Evolutionary conservation across 2,329 filamentous ascomycete genomes (phyloP).

Genomic region (Alternaria tenuissima): DNA sequence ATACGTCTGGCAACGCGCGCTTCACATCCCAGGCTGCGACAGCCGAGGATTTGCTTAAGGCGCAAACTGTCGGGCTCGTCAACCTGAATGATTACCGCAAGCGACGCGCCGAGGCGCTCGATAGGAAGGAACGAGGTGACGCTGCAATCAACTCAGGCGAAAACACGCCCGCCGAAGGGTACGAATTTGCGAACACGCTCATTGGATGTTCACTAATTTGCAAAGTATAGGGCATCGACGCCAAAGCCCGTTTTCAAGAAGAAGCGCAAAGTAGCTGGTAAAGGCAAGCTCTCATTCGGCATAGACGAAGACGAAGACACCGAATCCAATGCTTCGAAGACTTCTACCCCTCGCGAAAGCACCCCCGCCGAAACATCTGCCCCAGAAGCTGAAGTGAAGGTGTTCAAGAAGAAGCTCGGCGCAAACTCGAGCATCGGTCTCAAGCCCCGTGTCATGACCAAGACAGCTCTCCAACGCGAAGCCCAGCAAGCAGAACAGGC

Average conservation of each 20-base stretch:
- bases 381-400: conserved; percentile 39
- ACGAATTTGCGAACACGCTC: conserved; percentile 42
- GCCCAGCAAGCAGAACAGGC: conserved; percentile 77
- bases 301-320: conserved; percentile 72
- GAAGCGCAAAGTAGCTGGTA: conserved; percentile 61
- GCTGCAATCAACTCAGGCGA: conserved; percentile 67
- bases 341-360: conserved; percentile 51
- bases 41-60: conserved; percentile 82
- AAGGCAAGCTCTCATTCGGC: conserved; percentile 73
- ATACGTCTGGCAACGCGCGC: conserved; percentile 57
- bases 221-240: conserved; percentile 65
- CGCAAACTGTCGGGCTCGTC: conserved; percentile 88
- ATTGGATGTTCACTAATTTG: conserved; percentile 56
- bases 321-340: conserved; percentile 52
- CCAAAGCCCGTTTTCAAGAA: conserved; percentile 64
- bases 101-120: conserved; percentile 90
- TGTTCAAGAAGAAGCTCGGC: conserved; percentile 61
- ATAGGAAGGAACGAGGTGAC: conserved; percentile 84
- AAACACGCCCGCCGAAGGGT: conserved; percentile 67
- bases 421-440: conserved; percentile 67
- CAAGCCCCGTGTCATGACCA: conserved; percentile 77
- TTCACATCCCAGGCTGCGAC: conserved; percentile 81
- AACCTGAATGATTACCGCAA: conserved; percentile 94
- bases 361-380: conserved; percentile 50
- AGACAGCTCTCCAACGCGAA: conserved; percentile 78